Percentiles rank a stretch among this genome's conserved stretches.
Evolutionary conservation across 176 grass and related monocot genomes (phyloP).

Genomic region (Ensete glaucum): DNA sequence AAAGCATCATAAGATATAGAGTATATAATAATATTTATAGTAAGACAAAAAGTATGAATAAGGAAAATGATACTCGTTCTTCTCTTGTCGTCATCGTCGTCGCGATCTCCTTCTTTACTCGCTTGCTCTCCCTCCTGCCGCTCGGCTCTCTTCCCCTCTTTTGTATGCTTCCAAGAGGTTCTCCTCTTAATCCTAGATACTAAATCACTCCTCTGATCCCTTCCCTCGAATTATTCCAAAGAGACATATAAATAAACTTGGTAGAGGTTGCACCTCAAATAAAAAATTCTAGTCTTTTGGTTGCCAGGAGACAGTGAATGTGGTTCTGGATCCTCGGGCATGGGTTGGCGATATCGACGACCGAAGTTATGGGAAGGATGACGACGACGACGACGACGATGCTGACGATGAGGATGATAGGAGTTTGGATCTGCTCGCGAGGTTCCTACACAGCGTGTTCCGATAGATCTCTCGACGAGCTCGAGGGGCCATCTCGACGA

Average conservation of each 20-base stretch:
- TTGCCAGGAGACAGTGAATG: constrained; percentile 32
- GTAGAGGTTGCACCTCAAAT: neutral
- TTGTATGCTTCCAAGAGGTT: constrained; percentile 23
- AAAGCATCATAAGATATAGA: no score
- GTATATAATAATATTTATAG: no score
- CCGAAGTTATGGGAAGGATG: neutral
- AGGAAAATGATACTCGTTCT: neutral
- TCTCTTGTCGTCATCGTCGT: constrained; percentile 2
- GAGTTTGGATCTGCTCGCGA: constrained; percentile 52
- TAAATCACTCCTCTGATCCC: neutral
- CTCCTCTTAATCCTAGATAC: constrained; percentile 27
- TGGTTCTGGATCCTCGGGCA: constrained; percentile 50
- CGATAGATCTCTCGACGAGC: constrained; percentile 58
- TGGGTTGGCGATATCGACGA: constrained; percentile 45
- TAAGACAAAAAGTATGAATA: no score
- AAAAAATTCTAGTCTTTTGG: neutral
- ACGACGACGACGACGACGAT: constrained; percentile 17
- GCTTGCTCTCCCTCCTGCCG: constrained; percentile 9
- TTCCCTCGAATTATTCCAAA: no score
- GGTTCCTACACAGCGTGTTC: constrained; percentile 28
- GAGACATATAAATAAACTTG: neutral
- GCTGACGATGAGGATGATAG: constrained; percentile 42
- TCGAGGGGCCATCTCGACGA: constrained; percentile 55
- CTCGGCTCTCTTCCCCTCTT: neutral
- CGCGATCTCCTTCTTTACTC: neutral